Evolutionary conservation across 129 eudicot species (phyloP), one percentile per base, ranked within the genome.

Genomic region (Centaurea solstitialis): DNA sequence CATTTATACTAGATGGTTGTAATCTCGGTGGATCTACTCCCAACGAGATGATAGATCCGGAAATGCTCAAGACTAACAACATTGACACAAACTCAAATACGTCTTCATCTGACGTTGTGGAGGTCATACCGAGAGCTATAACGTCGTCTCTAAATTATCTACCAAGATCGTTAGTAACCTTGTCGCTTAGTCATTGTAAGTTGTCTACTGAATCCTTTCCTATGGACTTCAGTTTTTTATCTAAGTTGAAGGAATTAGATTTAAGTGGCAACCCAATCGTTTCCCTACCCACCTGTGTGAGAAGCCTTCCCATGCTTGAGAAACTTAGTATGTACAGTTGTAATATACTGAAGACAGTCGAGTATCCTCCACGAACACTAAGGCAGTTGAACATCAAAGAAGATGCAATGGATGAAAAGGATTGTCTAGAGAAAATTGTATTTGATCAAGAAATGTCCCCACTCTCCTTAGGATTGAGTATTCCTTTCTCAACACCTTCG

Each of bases 1-100:
- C 18, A 2, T 41, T 82, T 9, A 2, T 68, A 7, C 30, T 71
- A 1, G 43, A 71, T 35, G 87, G 84, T 30, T 76, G 82, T 5
- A 5, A 53, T 33, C 71, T 53, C 41, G 65, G 77, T 71, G n/a
- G 15, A 2, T n/a, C n/a, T n/a, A 40, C 15, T 24, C 9, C 2
- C 17, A 39, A 13, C 4, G 40, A 37, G 61, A 11, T 38, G 45
- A 17, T 53, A 53, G 1, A 53, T 4, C 64, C 21, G 2, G 22
- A 53, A 17, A 53, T 53, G 22, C 2, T 1, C 2, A 1, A 47
- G 5, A 18, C 18, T 12, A 47, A 47, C 61, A 47, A 47, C 61
- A 12, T 47, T 47, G 61, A 3, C n/a, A n/a, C n/a, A n/a, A n/a
- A n/a, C n/a, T n/a, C n/a, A n/a, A n/a, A n/a, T n/a, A n/a, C n/a